Conservation (phyloP, 2,329 filamentous ascomycete genomes). For the Eutypella sp. region DNA sequence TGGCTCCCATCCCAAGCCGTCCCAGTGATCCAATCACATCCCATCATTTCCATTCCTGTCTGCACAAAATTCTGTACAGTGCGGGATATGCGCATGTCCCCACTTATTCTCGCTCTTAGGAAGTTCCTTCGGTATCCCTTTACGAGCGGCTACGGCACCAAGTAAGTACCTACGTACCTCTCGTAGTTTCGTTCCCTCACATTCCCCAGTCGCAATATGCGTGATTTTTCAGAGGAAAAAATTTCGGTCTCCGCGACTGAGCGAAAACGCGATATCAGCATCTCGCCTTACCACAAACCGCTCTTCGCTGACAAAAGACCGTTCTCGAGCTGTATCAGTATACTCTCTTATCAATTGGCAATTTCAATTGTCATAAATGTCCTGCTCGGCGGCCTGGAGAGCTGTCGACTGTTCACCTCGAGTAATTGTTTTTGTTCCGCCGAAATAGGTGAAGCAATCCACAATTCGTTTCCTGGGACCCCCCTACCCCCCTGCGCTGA, state of each 20-base stretch:
- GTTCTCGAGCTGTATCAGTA: background rate
- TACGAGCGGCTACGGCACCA: background rate
- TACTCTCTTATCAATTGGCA: background rate
- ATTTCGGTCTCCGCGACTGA: background rate
- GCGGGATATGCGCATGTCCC: background rate
- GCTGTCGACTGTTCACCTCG: background rate
- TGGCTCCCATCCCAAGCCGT: no score
- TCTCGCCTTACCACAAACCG: background rate
- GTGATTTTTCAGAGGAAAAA: no score
- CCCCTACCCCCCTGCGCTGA: no score
- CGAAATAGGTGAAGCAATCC: background rate
- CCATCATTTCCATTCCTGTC: no score
- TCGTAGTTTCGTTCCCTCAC: no score
- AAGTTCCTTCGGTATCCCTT: background rate
- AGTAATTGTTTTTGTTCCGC: background rate
- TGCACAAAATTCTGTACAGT: background rate
- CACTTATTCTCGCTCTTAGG: background rate
- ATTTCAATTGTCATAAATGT: background rate
- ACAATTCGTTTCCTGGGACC: constrained; percentile 1
- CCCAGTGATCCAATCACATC: no score
- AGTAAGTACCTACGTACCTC: background rate
- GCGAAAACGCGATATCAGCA: background rate
- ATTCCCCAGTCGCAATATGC: background rate
- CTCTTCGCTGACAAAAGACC: background rate
- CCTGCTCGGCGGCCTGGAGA: background rate